These are phyloP conservation scores for Cyberlindnera xylosilytica DNA, from an alignment of 805 yeast genomes.

Conservation along the genomic window DNA sequence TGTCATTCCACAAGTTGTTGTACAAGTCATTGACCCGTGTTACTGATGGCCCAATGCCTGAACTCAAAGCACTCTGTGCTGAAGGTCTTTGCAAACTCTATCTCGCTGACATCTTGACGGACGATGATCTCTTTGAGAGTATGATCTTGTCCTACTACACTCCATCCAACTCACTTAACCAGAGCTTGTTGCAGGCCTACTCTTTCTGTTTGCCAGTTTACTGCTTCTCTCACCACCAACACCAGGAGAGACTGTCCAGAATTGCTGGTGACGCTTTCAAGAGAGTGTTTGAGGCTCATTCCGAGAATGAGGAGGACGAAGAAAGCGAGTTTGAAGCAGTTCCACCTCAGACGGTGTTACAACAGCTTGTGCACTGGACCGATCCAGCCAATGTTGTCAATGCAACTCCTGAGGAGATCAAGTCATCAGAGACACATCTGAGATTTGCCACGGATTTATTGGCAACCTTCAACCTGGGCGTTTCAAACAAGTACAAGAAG, in stretches of 20 bases:
- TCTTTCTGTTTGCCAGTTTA: conserved; percentile 88
- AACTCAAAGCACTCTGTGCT: conserved; percentile 75
- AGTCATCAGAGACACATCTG: conserved; percentile 49
- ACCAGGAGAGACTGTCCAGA: conserved; percentile 63
- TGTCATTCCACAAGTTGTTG: conserved; percentile 65
- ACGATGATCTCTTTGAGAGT: conserved; percentile 68
- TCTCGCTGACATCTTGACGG: conserved; percentile 70
- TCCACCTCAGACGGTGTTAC: conserved; percentile 52
- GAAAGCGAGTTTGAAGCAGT: conserved; percentile 23
- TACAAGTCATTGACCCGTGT: conserved; percentile 53
- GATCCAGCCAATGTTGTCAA: conserved; percentile 69
- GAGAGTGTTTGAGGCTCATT: conserved; percentile 48
- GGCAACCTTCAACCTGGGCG: conserved; percentile 43
- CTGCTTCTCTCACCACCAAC: conserved; percentile 68
- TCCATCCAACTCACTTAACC: conserved; percentile 60
- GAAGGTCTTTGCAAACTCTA: conserved; percentile 83
- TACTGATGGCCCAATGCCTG: conserved; percentile 49
- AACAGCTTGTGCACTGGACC: conserved; percentile 80
- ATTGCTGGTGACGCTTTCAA: conserved; percentile 65
- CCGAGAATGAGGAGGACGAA: conserved; percentile 31
- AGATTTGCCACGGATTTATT: conserved; percentile 54
- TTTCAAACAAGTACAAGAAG: conserved; percentile 50
- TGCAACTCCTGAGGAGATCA: conserved; percentile 38
- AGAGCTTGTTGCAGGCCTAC: conserved; percentile 70
- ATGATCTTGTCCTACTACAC: conserved; percentile 73